Evolutionary conservation across 768 basidiomycete genomes (phyloP).

Genomic region (Tephrocybe sp.): DNA sequence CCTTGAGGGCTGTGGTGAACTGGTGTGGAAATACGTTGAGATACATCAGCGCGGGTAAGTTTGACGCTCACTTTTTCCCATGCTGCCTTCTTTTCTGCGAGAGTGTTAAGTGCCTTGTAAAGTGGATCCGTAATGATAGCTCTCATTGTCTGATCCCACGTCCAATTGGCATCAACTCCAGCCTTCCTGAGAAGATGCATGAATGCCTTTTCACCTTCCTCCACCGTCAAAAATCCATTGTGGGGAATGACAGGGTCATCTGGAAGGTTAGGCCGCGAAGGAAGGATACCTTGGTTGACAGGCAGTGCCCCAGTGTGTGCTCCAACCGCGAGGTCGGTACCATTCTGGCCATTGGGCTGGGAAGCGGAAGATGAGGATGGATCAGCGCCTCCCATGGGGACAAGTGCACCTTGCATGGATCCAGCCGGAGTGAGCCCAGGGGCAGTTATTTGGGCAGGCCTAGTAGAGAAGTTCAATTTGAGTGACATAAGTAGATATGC

Average conservation of each 20-base stretch:
- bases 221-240: constrained; percentile 81
- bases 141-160: constrained; percentile 98
- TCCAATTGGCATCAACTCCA: constrained; percentile 89
- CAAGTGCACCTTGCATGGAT: constrained; percentile 52
- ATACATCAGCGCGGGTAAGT: not conserved
- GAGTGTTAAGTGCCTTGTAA: constrained; percentile 89
- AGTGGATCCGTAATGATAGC: constrained; percentile 97
- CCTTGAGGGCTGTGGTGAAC: constrained; percentile 76
- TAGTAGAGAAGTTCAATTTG: constrained; percentile 13
- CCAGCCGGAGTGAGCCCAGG: constrained; percentile 43
- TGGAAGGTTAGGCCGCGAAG: constrained; percentile 75
- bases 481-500: not conserved
- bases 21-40: constrained; percentile 25
- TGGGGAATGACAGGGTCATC: constrained; percentile 88
- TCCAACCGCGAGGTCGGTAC: constrained; percentile 45
- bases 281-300: constrained; percentile 58
- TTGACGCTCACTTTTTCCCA: constrained; percentile 79
- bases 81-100: constrained; percentile 91
- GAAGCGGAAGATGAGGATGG: constrained; percentile 48
- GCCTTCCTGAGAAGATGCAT: constrained; percentile 85
- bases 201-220: constrained; percentile 95
- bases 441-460: constrained; percentile 34
- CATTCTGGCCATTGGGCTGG: constrained; percentile 48
- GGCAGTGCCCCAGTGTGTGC: constrained; percentile 57
- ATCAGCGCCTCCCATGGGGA: constrained; percentile 51